These are phyloP conservation scores for Cryptococcus sp. DNA, from an alignment of 1,284 basidiomycete genomes.

Conservation along the genomic window DNA sequence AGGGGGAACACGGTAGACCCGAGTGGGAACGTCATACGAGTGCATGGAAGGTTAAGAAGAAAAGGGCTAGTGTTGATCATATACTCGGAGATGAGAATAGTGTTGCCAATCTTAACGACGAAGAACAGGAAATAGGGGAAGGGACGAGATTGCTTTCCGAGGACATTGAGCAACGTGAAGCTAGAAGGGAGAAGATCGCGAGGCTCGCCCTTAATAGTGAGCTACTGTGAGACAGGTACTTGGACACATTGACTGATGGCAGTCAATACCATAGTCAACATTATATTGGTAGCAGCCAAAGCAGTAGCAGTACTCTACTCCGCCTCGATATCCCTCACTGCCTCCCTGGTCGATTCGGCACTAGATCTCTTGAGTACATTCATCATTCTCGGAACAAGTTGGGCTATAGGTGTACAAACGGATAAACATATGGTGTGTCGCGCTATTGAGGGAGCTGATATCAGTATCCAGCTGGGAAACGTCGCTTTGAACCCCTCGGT, in stretches of 20 bases:
- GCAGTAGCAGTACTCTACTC: constrained; percentile 53
- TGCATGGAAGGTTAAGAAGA: constrained; percentile 18
- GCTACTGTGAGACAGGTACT: constrained; percentile 1
- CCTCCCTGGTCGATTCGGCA: constrained; percentile 54
- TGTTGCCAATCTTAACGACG: constrained; percentile 1
- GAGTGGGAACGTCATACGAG: constrained; percentile 3
- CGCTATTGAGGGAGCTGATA: background rate
- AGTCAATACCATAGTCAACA: constrained; percentile 51
- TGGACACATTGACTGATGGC: background rate
- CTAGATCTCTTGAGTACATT: constrained; percentile 55
- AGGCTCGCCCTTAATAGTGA: constrained; percentile 40
- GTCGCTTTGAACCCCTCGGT: constrained; percentile 52
- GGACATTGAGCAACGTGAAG: constrained; percentile 25
- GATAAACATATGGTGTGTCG: constrained; percentile 30
- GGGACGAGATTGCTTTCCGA: constrained; percentile 22
- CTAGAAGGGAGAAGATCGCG: constrained; percentile 35
- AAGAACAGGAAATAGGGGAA: constrained; percentile 21
- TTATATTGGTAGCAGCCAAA: constrained; percentile 53
- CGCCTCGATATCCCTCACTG: constrained; percentile 56
- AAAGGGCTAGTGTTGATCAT: constrained; percentile 2
- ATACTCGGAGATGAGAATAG: constrained; percentile 2
- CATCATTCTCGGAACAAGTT: constrained; percentile 46
- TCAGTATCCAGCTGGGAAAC: constrained; percentile 53
- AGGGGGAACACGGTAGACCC: background rate
- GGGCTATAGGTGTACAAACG: constrained; percentile 44